phyloP scores from a whole-genome alignment of 495 filamentous ascomycete genomes.

The Podospora conica region DNA sequence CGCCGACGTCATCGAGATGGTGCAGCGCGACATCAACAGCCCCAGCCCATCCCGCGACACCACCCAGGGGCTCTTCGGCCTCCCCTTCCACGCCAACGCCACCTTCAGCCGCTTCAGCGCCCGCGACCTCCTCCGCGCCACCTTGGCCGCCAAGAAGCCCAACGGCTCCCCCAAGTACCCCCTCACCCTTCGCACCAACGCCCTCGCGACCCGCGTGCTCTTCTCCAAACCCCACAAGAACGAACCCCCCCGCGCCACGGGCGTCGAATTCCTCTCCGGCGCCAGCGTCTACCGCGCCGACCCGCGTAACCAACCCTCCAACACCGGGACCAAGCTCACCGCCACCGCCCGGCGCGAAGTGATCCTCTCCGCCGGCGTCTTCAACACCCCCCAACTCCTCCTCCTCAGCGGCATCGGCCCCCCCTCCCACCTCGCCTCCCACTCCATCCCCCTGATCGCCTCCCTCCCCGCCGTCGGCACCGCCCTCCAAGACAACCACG shows the following conservation, averaged over 20 bases:
- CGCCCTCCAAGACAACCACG: slow-evolving; percentile 58
- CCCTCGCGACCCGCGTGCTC: slow-evolving; percentile 51
- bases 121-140: slow-evolving; percentile 40
- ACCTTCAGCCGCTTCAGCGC: slow-evolving; percentile 29
- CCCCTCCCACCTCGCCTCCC: slow-evolving; percentile 36
- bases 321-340: slow-evolving; percentile 25
- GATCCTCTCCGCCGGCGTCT: slow-evolving; percentile 52
- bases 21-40: slow-evolving; percentile 45
- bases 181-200: slow-evolving; percentile 50
- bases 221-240: slow-evolving; percentile 39
- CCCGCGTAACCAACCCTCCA: slow-evolving; percentile 30
- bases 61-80: slow-evolving; percentile 30
- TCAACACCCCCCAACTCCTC: slow-evolving; percentile 55
- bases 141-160: slow-evolving; percentile 41
- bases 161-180: slow-evolving; percentile 48
- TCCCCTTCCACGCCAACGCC: slow-evolving; percentile 31
- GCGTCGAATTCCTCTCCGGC: slow-evolving; percentile 57
- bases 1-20: slow-evolving; percentile 13
- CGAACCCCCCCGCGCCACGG: slow-evolving; percentile 45
- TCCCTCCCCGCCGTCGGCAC: slow-evolving; percentile 54
- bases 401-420: slow-evolving; percentile 56
- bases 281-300: slow-evolving; percentile 52
- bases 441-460: slow-evolving; percentile 44
- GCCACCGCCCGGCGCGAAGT: slow-evolving; percentile 50
- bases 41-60: slow-evolving; percentile 24